phyloP scores from a whole-genome alignment of 495 filamentous ascomycete species.

The Antarctomyces pellizariae region DNA sequence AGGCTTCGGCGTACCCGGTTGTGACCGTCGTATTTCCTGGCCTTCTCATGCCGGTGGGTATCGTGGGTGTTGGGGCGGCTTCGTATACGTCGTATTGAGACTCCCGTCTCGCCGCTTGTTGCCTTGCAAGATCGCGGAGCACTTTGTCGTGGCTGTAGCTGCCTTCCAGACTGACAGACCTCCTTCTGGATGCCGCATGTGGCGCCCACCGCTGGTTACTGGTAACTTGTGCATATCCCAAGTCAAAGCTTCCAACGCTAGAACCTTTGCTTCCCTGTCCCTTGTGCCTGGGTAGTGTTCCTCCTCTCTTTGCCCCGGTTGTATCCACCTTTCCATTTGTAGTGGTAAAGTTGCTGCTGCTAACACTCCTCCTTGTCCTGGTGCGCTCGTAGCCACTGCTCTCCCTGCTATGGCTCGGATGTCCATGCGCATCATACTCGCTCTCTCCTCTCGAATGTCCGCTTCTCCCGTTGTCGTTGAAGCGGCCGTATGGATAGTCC shows the following conservation, averaged over 20 bases:
- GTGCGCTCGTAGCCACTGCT: constrained; percentile 33
- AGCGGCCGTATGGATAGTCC: constrained; percentile 19
- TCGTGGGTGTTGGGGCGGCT: constrained; percentile 69
- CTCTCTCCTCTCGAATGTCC: constrained; percentile 47
- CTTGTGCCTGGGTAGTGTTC: constrained; percentile 16
- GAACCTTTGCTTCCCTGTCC: constrained; percentile 54
- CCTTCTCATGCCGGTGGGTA: constrained; percentile 56
- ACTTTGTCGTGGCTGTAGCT: too few relatives aligned
- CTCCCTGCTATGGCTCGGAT: too few relatives aligned
- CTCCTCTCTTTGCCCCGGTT: constrained; percentile 20
- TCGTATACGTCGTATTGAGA: constrained; percentile 51
- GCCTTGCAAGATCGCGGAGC: too few relatives aligned
- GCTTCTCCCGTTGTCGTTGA: constrained; percentile 42
- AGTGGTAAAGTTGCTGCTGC: constrained; percentile 50
- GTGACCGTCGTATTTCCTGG: constrained; percentile 9
- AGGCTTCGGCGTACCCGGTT: constrained; percentile 6
- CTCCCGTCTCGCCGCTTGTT: too few relatives aligned
- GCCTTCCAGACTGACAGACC: too few relatives aligned
- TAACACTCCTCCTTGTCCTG: constrained; percentile 53
- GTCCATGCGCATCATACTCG: constrained; percentile 41
- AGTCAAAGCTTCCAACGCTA: constrained; percentile 43
- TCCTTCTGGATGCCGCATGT: too few relatives aligned
- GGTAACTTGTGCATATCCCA: constrained; percentile 29
- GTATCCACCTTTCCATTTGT: constrained; percentile 40
- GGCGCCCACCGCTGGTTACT: constrained; percentile 33